phyloP scores from a whole-genome alignment of 2,329 filamentous ascomycete species.

The Zopfia rhizophila region DNA sequence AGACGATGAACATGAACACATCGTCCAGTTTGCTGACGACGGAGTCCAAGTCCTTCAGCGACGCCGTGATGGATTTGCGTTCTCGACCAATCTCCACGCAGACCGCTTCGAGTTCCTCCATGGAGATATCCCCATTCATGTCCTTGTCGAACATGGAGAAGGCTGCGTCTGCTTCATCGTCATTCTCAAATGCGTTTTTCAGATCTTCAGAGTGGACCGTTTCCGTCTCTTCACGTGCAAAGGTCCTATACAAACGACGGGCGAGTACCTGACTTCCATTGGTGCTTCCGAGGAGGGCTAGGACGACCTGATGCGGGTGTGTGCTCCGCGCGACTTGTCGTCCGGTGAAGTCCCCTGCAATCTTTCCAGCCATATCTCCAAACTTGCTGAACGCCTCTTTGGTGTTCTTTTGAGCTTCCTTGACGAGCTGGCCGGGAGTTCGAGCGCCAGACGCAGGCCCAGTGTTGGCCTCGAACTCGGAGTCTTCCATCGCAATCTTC shows the following conservation, averaged over 20 bases:
- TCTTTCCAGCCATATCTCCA: conserved; percentile 83
- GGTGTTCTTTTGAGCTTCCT: conserved; percentile 77
- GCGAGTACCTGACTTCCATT: conserved; percentile 83
- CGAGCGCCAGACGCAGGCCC: conserved; percentile 68
- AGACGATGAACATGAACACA: conserved; percentile 87
- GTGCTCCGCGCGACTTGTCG: conserved; percentile 72
- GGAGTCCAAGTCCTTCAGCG: conserved; percentile 92
- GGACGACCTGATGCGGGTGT: conserved; percentile 85
- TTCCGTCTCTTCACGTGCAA: conserved; percentile 78
- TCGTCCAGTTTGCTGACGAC: conserved; percentile 90
- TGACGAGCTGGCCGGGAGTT: conserved; percentile 78
- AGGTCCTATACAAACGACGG: conserved; percentile 86
- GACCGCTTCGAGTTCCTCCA: conserved; percentile 92
- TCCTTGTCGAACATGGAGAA: conserved; percentile 96
- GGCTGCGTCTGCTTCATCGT: conserved; percentile 87
- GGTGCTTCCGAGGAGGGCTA: conserved; percentile 78
- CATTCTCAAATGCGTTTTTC: conserved; percentile 78
- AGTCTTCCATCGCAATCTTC: conserved; percentile 76
- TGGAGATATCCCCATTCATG: conserved; percentile 94
- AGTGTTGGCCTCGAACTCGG: conserved; percentile 74
- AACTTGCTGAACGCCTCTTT: conserved; percentile 81
- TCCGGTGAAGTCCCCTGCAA: conserved; percentile 93
- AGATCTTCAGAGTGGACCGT: conserved; percentile 83
- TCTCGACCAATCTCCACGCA: conserved; percentile 95
- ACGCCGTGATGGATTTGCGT: conserved; percentile 94